Base-by-base conservation (phyloP, 331 rosid genomes). In the Arachis monticola region DNA sequence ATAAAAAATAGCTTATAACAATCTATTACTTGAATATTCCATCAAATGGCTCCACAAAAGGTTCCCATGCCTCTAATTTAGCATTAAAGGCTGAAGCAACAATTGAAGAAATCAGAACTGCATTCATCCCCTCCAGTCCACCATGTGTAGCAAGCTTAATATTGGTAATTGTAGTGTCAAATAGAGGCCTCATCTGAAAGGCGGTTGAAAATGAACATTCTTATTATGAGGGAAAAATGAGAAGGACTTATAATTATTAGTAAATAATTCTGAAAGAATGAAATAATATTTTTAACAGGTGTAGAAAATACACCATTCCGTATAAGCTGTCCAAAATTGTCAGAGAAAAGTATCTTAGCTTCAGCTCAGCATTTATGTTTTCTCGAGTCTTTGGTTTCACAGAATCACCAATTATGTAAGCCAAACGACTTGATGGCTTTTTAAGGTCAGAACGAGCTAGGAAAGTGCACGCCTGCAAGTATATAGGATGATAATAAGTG, bases 21-120 rank as follows among this genome's bases (percentile, higher is more conserved):
- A 77, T 70, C 62, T 62, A 60, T 82, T 92, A 95, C 99, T 92
- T 95, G 86, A 95, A 90, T 85, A 95, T 95, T 81, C 97, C 99
- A 83, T 95, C 99, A 59, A 95, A 95, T 52, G 99, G 97, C 80
- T 95, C 99, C 75, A 95, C 88, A 72, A 95, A 85, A 60, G 99
- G 99, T 70, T 95, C 99, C 99, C 99, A 95, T 13, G 97, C 93
- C 88, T 95, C 97, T 80, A 92, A 85, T 78, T 90, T 93, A 47
- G 99, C 84, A 76, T 95, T 95, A 85, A 95, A 95, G 81, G 97
- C 87, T 56, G 99, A 95, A 44, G 97, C 93, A 81, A 97, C 99
- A 81, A 92, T 92, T 30, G 99, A 90, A 75, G 92, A 90, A 80
- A 92, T 87, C 77, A 95, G 84, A 32, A 95, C 97, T 38, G 97